Evolutionary conservation across 768 basidiomycete genomes (phyloP), one percentile per base, ranked within the genome.

Genomic region (Phanerochaete carnosa): DNA sequence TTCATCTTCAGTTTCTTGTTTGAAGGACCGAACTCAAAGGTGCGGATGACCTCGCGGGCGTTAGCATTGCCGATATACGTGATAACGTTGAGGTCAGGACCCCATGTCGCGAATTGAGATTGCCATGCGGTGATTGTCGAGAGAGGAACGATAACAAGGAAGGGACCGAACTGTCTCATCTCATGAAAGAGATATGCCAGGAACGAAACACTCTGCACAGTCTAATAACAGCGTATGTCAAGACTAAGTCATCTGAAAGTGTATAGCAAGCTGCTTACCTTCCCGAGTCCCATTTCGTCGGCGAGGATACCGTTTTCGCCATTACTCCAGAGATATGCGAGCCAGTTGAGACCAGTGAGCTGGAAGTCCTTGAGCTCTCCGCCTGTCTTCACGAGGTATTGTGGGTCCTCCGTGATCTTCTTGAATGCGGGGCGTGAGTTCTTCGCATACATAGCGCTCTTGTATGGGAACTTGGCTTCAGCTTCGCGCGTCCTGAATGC

Each of bases 91-190:
- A 98, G 79, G 62, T 94, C 95, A 12, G 97, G 97, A 4, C 95
- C 93, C 97, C 97, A 99, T 16, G 86, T 80, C 45, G 84, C 83
- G 73, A 99, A 97, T 72, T 98, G 95, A 53, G 84, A 85, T 75
- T 98, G 95, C 97, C 97, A 99, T 13, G 97, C 96, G 2, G 95
- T 94, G 67, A 98, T 95, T 8, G 97, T 99, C 8, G 96, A 98
- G 8, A 98, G 82, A 3, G 97, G 97, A 25, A 99, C 97, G 66
- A 99, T 95, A 67, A 98, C 94, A 57, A 98, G 82, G 82, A 95
- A 97, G 6, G 97, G 97, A 0, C 97, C 97, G 73, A 92, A 98
- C 73, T 98, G 96, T 54, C 90, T 83, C 76, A 89, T 77, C 66
- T 91, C 83, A 72, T 98, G 94, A 79, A 91, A 97, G 50, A 99